These are phyloP conservation scores for Aureobasidium sp. DNA, from an alignment of 2,329 filamentous ascomycete species.

Conservation along the genomic window DNA sequence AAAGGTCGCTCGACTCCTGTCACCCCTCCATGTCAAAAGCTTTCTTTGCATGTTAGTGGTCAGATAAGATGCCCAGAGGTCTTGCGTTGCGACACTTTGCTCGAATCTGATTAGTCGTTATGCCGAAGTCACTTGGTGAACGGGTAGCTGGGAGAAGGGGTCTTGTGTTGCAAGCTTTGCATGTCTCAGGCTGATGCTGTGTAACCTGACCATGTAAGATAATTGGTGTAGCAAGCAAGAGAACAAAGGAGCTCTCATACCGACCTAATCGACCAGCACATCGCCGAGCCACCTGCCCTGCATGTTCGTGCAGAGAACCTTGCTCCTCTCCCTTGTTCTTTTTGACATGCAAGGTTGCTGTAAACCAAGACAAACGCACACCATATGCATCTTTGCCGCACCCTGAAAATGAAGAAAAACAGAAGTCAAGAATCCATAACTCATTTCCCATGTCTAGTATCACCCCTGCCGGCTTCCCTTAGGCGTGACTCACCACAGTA, in stretches of 20 bases:
- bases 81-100: not conserved
- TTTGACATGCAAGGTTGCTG: no score
- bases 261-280: not conserved
- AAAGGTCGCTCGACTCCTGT: not conserved
- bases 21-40: not conserved
- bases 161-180: not conserved
- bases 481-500: not conserved
- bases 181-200: constrained; percentile 5
- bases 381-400: not conserved
- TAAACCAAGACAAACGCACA: not conserved
- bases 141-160: constrained; percentile 4
- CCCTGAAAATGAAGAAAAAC: not conserved
- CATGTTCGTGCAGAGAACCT: not conserved
- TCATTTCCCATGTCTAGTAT: not conserved
- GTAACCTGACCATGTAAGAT: not conserved
- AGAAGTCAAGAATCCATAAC: not conserved
- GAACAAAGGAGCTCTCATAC: not conserved
- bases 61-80: not conserved
- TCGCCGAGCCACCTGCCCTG: not conserved
- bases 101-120: no score
- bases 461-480: not conserved
- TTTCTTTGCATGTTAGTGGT: not conserved
- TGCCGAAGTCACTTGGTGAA: not conserved
- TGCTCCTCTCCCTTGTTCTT: not conserved
- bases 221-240: not conserved